Base-by-base conservation (phyloP, 2,329 filamentous ascomycete species). In the Paraphoma chrysanthemicola region DNA sequence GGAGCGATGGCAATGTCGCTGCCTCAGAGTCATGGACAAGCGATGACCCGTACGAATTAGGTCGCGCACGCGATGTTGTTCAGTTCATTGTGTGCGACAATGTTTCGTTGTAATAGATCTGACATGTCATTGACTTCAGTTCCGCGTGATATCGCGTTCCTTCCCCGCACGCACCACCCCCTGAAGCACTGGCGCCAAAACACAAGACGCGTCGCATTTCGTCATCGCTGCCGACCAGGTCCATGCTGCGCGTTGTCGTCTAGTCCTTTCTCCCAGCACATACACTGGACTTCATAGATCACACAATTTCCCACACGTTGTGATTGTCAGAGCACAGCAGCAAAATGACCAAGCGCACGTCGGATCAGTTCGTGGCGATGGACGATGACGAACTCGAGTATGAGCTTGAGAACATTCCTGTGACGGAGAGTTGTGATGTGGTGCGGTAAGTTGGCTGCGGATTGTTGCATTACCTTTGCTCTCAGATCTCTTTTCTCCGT, bases 381-480 rank as follows among this genome's bases (percentile, higher is more conserved):
- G 31, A 38, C n/a, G 56, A 63, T 44, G 49, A 53, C 6, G 57
- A 59, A 11, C 23, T 51, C n/a, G 43, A 58, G 3, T 17, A 44
- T 30, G 52, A 57, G 36, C 23, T 68, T 43, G 59, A 62, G n/a
- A 56, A 63, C 18, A 48, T 53, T 43, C 51, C 49, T 23, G 45
- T 66, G 14, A 63, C 46, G 33, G 65, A 69, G 11, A 69, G 56
- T 23, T 68, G 63, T 44, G 61, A 69, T 56, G 59, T 53, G 6
- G 44, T 69, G 14, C 61, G 64, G 63, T 65, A 52, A 7, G 54
- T 36, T 50, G 8, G 48, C 29, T 29, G n/a, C 12, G 16, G 8
- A 10, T 44, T 28, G 28, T 8, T 36, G 3, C 16, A 7, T 10
- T 7, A 33, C 14, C 18, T 17, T 17, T 38, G 33, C 8, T 44